Evolutionary conservation across 192 early-diverging fungal species (phyloP).

Genomic region (Coemansia interrupta): DNA sequence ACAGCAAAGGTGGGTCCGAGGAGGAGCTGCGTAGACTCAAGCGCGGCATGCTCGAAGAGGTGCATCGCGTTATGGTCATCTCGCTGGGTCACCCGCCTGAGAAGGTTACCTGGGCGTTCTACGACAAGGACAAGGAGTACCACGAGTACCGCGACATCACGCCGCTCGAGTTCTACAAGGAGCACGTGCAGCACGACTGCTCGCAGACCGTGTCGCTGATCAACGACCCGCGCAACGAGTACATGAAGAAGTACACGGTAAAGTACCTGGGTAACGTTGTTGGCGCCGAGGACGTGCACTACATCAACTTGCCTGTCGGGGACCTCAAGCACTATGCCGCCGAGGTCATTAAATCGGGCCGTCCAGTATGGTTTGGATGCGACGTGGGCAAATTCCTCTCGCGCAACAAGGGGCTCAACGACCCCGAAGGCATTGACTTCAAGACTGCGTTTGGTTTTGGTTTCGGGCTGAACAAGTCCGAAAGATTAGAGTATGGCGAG

Average conservation of each 20-base stretch:
- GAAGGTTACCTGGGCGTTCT: slow-evolving; percentile 63
- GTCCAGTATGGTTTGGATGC: slow-evolving; percentile 75
- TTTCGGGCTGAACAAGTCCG: slow-evolving; percentile 60
- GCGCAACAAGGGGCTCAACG: slow-evolving; percentile 58
- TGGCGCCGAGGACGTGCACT: slow-evolving; percentile 63
- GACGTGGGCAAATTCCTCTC: slow-evolving; percentile 69
- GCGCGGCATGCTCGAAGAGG: slow-evolving; percentile 59
- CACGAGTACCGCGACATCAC: slow-evolving; percentile 55
- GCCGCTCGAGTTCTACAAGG: slow-evolving; percentile 61
- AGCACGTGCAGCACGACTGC: slow-evolving; percentile 60
- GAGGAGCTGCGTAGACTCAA: slow-evolving; percentile 56
- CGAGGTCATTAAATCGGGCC: slow-evolving; percentile 56
- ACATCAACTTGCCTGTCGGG: slow-evolving; percentile 60
- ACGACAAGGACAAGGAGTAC: slow-evolving; percentile 70
- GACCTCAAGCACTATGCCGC: slow-evolving; percentile 61
- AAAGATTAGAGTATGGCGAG: slow-evolving; percentile 69
- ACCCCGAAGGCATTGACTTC: slow-evolving; percentile 62
- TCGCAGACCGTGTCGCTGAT: slow-evolving; percentile 62
- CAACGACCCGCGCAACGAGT: slow-evolving; percentile 70
- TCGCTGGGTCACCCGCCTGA: slow-evolving; percentile 69
- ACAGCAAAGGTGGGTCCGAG: slow-evolving; percentile 42
- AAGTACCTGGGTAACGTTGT: slow-evolving; percentile 70
- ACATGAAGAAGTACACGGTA: slow-evolving; percentile 64
- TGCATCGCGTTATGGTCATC: slow-evolving; percentile 68
- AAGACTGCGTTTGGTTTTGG: slow-evolving; percentile 62